Base-by-base conservation (phyloP, 805 yeast species). In the Wickerhamiella allomyrinae region DNA sequence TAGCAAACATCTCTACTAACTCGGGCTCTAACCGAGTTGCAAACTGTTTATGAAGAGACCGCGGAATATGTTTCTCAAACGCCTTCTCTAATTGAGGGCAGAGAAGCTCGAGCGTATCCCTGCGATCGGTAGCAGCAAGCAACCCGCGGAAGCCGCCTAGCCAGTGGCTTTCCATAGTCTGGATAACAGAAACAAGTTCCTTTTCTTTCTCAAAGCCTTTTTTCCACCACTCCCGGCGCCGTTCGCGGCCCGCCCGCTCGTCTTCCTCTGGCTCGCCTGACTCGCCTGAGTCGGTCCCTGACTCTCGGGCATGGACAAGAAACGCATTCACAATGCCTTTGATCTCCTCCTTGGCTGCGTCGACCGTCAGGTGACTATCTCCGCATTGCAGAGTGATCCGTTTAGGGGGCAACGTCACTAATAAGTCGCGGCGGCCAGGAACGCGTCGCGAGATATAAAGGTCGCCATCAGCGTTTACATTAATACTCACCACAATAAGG, bases 131-230 rank as follows among this genome's bases (percentile, higher is more conserved):
- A 1, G 62, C 60, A 33, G 65, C 61, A 54, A 87, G 79, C 2
- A 84, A 54, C 0, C 86, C 77, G 41, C 62, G 62, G 49, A 85
- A 81, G 0, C 89, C 93, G 11, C 89, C 85, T 29, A 89, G 61
- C 87, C 95, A 83, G 42, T 64, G 61, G 19, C 57, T 57, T 42
- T 84, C 89, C 7, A 83, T 69, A 24, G 64, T 63, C 1, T 56
- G 51, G n/a, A 89, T 55, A n/a, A 86, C 57, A 1, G 57, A 58
- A 31, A 68, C 57, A 41, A 89, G 54, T 37, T 69, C 58, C 8
- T 63, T 56, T 57, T 89, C 95, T 14, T 86, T 61, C 0, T 58
- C 60, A 42, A 72, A 73, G 39, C 96, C 63, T 22, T 63, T 62
- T 33, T 68, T 67, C 94, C 96, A 91, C 95, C 96, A 89, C 7